Conservation (phyloP, 306 rosid species). For the Astragalus membranaceus region DNA sequence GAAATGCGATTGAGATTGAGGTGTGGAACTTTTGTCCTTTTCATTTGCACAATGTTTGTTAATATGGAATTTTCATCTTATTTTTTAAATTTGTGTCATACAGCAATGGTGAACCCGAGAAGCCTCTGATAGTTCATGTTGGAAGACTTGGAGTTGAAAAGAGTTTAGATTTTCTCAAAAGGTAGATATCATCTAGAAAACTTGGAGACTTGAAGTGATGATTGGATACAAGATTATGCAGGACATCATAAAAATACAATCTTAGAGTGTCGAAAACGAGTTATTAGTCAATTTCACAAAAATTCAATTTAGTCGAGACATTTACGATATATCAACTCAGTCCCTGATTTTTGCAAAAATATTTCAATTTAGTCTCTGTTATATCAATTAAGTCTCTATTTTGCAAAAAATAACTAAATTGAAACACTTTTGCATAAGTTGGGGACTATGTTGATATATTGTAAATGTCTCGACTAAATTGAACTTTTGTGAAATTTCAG, state of each 20-base stretch:
- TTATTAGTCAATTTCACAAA: too few relatives aligned
- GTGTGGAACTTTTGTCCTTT: slow-evolving; percentile 24
- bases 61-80: slow-evolving; percentile 12
- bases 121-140: slow-evolving; percentile 86
- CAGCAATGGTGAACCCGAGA: slow-evolving; percentile 90
- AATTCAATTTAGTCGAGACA: too few relatives aligned
- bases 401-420: too few relatives aligned
- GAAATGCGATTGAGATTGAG: slow-evolving; percentile 82
- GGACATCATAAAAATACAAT: not conserved
- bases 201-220: not conserved
- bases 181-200: slow-evolving; percentile 38
- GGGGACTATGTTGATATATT: too few relatives aligned
- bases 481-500: too few relatives aligned
- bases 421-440: too few relatives aligned
- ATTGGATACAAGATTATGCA: not conserved
- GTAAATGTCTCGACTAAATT: too few relatives aligned
- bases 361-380: too few relatives aligned
- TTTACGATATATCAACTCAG: too few relatives aligned
- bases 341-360: too few relatives aligned
- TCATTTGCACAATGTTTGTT: not conserved
- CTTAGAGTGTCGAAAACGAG: not conserved
- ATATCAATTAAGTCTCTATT: too few relatives aligned
- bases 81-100: slow-evolving; percentile 1
- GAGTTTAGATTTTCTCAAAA: slow-evolving; percentile 89
- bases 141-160: slow-evolving; percentile 97